A percentile compares a stretch with the other conserved stretches of the same genome.
Conservation (phyloP, 176 grass and related monocot species). For the Zoysia pacifica region DNA sequence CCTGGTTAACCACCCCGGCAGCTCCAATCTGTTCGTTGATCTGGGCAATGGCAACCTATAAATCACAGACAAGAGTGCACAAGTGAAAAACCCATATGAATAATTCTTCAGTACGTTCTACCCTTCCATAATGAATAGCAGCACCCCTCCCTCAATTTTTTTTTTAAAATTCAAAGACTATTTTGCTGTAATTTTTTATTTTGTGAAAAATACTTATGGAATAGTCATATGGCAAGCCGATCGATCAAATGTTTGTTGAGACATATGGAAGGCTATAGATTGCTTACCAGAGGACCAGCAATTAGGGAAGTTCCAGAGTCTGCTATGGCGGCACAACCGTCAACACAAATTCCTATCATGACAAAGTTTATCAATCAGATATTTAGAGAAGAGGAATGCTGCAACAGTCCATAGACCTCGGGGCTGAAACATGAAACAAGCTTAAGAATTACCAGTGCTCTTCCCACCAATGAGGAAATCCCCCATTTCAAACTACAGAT, state of each 20-base stretch:
- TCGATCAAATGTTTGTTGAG: background rate
- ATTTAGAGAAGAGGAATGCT: background rate
- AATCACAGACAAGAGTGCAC: background rate
- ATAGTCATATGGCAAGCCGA: background rate
- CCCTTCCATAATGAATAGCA: too few relatives aligned
- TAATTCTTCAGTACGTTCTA: background rate
- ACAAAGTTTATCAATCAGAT: slow-evolving; percentile 26
- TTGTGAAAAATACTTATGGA: too few relatives aligned
- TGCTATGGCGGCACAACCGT: slow-evolving; percentile 82
- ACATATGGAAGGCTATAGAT: background rate
- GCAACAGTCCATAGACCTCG: background rate
- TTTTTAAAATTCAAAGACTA: background rate
- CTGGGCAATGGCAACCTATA: slow-evolving; percentile 68
- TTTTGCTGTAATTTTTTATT: background rate
- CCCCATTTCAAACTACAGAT: slow-evolving; percentile 84
- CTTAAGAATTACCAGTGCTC: slow-evolving; percentile 57
- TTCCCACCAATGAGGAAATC: slow-evolving; percentile 61
- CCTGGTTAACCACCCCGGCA: slow-evolving; percentile 62
- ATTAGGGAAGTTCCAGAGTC: slow-evolving; percentile 93
- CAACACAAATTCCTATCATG: slow-evolving; percentile 67
- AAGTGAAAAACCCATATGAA: background rate
- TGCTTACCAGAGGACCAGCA: slow-evolving; percentile 76
- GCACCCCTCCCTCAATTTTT: too few relatives aligned
- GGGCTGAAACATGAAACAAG: background rate
- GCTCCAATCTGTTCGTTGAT: slow-evolving; percentile 85